Percentiles rank a stretch among this genome's conserved stretches.
These are phyloP conservation scores for Penicillium sp. DNA, from an alignment of 2,329 filamentous ascomycete genomes.

Conservation along the genomic window DNA sequence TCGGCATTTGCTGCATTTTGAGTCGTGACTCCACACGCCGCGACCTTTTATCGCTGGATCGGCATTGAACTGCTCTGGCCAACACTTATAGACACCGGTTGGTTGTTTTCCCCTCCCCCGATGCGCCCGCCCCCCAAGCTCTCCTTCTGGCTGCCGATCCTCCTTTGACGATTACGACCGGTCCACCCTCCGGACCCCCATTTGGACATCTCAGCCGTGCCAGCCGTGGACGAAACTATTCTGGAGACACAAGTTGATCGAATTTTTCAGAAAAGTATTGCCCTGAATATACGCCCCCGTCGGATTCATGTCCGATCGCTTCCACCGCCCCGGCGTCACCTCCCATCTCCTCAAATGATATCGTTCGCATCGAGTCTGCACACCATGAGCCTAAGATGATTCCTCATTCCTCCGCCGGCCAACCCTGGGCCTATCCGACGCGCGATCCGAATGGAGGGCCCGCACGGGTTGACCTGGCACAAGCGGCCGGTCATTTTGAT, in stretches of 20 bases:
- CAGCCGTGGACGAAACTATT: no score
- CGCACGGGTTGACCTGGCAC: constrained; percentile 23
- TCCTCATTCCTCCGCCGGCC: constrained; percentile 36
- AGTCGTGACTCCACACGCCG: no score
- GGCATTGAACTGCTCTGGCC: background rate
- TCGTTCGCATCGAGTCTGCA: constrained; percentile 15
- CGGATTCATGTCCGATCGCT: background rate
- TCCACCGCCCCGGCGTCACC: background rate
- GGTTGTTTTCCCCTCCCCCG: background rate
- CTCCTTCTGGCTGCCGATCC: no score
- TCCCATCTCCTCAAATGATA: constrained; percentile 21
- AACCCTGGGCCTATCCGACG: constrained; percentile 33
- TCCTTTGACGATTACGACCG: no score
- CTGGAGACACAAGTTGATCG: no score
- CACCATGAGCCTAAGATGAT: constrained; percentile 39
- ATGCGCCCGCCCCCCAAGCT: constrained; percentile 1
- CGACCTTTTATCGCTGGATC: background rate
- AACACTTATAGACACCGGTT: background rate
- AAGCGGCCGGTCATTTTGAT: constrained; percentile 19
- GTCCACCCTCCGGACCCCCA: no score
- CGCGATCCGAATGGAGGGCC: constrained; percentile 27
- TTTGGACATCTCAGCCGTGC: no score
- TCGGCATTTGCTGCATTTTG: no score
- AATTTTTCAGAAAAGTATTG: background rate
- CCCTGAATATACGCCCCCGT: background rate